phyloP scores from a whole-genome alignment of 371 early-diverging fungal species.

The Sanchytrium tribonematis region DNA sequence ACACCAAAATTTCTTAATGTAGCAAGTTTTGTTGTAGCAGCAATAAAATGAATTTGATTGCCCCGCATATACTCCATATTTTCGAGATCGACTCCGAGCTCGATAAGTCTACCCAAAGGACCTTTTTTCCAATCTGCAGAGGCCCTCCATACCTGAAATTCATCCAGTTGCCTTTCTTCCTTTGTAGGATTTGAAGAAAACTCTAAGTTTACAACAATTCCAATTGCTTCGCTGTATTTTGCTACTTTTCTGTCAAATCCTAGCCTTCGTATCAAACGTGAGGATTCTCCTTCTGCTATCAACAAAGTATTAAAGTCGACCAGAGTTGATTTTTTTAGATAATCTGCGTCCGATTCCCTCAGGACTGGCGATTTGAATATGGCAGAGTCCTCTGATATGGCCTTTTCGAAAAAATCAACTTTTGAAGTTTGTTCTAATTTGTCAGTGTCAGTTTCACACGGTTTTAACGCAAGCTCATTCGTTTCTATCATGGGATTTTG shows the following conservation, averaged over 20 bases:
- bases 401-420: constrained; percentile 12
- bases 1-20: constrained; percentile 7
- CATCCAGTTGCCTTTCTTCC: constrained; percentile 9
- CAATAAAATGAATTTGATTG: constrained; percentile 12
- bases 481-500: not conserved
- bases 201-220: constrained; percentile 14
- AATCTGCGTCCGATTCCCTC: not conserved
- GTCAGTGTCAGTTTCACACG: constrained; percentile 7
- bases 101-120: constrained; percentile 9
- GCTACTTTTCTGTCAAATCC: constrained; percentile 12
- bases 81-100: constrained; percentile 11
- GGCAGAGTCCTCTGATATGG: constrained; percentile 8
- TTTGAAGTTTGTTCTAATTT: constrained; percentile 5
- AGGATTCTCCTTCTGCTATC: constrained; percentile 15
- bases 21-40: constrained; percentile 7
- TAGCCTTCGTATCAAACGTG: constrained; percentile 11
- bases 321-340: not conserved
- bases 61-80: constrained; percentile 16
- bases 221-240: constrained; percentile 13
- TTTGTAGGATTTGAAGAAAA: constrained; percentile 8
- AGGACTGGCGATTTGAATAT: too few species aligned
- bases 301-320: constrained; percentile 10
- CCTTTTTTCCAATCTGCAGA: constrained; percentile 9
- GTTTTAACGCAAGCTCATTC: constrained; percentile 7
- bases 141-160: constrained; percentile 8